Percentiles rank a stretch among this genome's conserved stretches.
Evolutionary conservation across 176 grass and related monocot species (phyloP).

Genomic region (Tuctoria greenei): DNA sequence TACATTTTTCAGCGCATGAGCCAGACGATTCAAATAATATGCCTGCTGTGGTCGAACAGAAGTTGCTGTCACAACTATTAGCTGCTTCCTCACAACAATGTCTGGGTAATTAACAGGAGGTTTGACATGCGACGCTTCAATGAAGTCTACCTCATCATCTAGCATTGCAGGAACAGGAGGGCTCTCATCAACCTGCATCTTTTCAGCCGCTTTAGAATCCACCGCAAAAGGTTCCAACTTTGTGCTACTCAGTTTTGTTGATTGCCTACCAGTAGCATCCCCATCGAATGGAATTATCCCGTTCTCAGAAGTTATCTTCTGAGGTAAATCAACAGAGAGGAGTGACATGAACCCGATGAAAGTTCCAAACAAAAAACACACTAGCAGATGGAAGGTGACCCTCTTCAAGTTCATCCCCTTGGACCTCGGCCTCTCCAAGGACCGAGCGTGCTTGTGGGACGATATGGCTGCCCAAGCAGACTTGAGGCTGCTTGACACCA

Average conservation of each 20-base stretch:
- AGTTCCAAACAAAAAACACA: slow-evolving; percentile 70
- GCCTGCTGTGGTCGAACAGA: slow-evolving; percentile 80
- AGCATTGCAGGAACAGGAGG: slow-evolving; percentile 47
- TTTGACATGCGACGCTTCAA: slow-evolving; percentile 28
- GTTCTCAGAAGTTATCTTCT: slow-evolving; percentile 49
- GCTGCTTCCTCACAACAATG: slow-evolving; percentile 64
- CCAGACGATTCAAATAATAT: slow-evolving; percentile 79
- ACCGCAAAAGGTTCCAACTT: slow-evolving; percentile 37
- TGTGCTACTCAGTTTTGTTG: slow-evolving; percentile 31
- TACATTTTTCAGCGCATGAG: slow-evolving; percentile 68
- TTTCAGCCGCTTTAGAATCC: slow-evolving; percentile 36
- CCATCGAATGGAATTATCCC: slow-evolving; percentile 46
- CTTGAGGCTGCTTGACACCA: slow-evolving; percentile 51
- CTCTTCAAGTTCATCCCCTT: slow-evolving; percentile 72
- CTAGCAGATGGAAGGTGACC: slow-evolving; percentile 46
- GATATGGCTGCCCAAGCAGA: slow-evolving; percentile 58
- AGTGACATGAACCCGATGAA: slow-evolving; percentile 79
- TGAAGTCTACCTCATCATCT: slow-evolving; percentile 54
- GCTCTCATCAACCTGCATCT: slow-evolving; percentile 35
- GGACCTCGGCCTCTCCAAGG: slow-evolving; percentile 60
- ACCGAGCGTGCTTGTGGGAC: slow-evolving; percentile 56
- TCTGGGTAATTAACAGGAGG: slow-evolving; percentile 37
- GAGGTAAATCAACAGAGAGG: slow-evolving; percentile 69
- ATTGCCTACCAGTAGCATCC: slow-evolving; percentile 39
- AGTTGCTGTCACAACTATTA: slow-evolving; percentile 85